Evolutionary conservation across 148 eudicot species (phyloP), one percentile per base, ranked within the genome.

Genomic region (Arbutus unedo): DNA sequence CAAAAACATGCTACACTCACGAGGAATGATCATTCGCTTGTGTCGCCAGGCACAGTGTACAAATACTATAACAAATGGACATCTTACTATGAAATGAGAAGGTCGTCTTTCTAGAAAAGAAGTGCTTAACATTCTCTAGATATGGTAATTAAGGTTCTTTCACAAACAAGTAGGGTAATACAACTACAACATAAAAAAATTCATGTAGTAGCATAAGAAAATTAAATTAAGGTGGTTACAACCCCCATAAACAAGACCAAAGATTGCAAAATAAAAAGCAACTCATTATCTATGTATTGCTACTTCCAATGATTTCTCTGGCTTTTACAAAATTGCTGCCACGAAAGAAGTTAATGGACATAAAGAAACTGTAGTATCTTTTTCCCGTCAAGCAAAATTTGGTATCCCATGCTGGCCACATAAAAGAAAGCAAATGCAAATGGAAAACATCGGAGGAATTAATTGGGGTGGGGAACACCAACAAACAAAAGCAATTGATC

Each of bases 191-290:
- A 7, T 8, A 23, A 18, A 74, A 45, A 44, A 45, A 48, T 74
- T 18, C 55, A 45, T 72, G n/a, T 74, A 4, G 7, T 8, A 1
- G 10, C 11, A 31, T 6, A 23, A 44, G 59, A 76, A 10, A 54
- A 54, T 53, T 10, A 53, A 19, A 77, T 3, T 38, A 50, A 51
- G 44, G 50, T 51, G 57, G 59, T 50, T 51, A 50, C 48, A 50
- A 76, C 57, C 18, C 74, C 78, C 10, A 21, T 13, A 51, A 50
- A 50, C 18, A 51, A 76, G 59, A 75, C 11, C 19, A 76, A 76
- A 76, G 43, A 50, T 76, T 50, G 59, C 57, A 76, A 76, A 49
- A 51, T 51, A 18, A 23, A 14, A 76, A 76, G 59, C 45, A 51
- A 21, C 78, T 51, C 78, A 14, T 13, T 15, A 50, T 23, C 13